Conservation (phyloP, 2,329 filamentous ascomycete species). For the Trichoderma atrobrunneum region DNA sequence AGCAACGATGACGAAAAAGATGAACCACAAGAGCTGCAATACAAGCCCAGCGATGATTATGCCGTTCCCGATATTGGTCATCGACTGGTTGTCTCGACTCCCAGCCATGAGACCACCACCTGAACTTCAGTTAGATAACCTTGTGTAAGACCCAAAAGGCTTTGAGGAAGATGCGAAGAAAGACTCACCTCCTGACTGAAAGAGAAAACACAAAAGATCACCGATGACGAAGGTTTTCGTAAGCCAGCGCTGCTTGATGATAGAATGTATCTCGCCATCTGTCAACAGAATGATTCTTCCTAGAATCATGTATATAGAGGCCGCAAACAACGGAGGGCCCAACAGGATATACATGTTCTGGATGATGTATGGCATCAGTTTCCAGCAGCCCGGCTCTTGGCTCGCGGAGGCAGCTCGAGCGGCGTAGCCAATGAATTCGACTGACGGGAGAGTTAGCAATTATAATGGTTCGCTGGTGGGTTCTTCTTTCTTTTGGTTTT, state of each 20-base stretch:
- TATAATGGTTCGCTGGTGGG: background rate
- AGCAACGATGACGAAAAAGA: background rate
- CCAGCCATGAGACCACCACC: background rate
- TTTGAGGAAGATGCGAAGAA: background rate
- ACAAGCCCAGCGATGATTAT: slow-evolving; percentile 1
- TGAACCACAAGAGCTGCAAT: background rate
- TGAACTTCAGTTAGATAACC: background rate
- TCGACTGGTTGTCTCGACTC: background rate
- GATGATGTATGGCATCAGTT: background rate
- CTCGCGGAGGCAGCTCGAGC: background rate
- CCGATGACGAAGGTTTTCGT: background rate
- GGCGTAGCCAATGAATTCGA: background rate
- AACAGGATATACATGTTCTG: background rate
- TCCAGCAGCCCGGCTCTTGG: background rate
- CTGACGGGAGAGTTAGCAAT: background rate
- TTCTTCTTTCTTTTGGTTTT: background rate
- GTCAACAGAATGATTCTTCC: background rate
- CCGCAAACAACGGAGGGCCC: background rate
- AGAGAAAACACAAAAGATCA: background rate
- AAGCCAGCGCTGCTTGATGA: background rate
- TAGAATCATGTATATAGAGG: background rate
- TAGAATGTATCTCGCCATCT: background rate
- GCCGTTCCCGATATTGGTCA: background rate
- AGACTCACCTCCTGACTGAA: background rate
- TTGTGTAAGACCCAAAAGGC: background rate